These are phyloP conservation scores for Dictyophora rubrovolvata DNA, from an alignment of 768 basidiomycete species.

Conservation along the genomic window DNA sequence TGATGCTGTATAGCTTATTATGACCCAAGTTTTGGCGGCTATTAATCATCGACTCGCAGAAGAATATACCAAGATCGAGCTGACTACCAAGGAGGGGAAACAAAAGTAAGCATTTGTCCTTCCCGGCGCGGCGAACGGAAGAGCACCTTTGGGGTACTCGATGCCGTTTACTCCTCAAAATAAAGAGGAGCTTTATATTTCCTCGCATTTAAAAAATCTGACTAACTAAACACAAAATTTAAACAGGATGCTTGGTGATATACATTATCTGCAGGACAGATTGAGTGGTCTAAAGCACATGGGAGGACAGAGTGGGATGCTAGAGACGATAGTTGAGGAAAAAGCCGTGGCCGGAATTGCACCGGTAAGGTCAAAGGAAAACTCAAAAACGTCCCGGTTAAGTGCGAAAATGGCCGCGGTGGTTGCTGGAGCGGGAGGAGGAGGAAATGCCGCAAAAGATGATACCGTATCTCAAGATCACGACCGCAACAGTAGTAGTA, in stretches of 20 bases:
- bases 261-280: conserved; percentile 64
- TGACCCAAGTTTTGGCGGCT: conserved; percentile 89
- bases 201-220: neutral
- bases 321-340: conserved; percentile 79
- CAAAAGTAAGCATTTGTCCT: conserved; percentile 45
- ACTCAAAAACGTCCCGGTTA: neutral
- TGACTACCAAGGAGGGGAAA: conserved; percentile 78
- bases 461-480: neutral
- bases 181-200: neutral
- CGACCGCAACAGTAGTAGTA: neutral
- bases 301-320: conserved; percentile 60
- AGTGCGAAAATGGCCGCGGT: conserved; percentile 7
- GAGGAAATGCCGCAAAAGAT: neutral
- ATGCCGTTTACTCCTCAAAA: neutral
- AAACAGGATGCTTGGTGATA: conserved; percentile 69
- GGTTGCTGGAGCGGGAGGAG: neutral
- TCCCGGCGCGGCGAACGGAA: neutral
- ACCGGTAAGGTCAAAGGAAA: neutral
- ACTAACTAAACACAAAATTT: conserved; percentile 1
- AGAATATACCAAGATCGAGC: conserved; percentile 73
- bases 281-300: conserved; percentile 68
- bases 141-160: neutral
- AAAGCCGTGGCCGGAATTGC: conserved; percentile 37
- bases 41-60: conserved; percentile 87
- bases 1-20: conserved; percentile 60